A percentile compares a stretch with the other conserved stretches of the same genome.
Evolutionary conservation across 768 basidiomycete genomes (phyloP).

Genomic region (Boletus sp.): DNA sequence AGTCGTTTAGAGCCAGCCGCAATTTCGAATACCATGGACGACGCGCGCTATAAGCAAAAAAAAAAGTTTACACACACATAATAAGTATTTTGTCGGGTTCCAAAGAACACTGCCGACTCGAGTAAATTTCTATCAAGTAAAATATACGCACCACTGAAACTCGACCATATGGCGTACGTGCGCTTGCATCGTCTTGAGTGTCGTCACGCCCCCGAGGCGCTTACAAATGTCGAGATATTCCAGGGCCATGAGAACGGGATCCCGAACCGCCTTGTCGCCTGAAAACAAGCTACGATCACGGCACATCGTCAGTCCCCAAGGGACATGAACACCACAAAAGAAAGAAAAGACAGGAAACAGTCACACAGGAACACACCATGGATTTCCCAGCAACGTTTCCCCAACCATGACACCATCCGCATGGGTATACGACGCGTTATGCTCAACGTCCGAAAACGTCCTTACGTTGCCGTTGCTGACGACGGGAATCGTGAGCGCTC

Average conservation of each 20-base stretch:
- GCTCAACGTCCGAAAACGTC: constrained; percentile 49
- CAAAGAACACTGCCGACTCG: not conserved
- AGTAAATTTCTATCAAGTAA: not conserved
- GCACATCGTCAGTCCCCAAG: not conserved
- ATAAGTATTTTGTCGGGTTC: not conserved
- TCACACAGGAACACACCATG: constrained; percentile 48
- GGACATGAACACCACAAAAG: not conserved
- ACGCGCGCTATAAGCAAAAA: constrained; percentile 32
- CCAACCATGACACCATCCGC: constrained; percentile 82
- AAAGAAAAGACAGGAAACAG: not conserved
- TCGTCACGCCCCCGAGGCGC: constrained; percentile 46
- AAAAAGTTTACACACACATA: no score
- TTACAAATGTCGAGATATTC: constrained; percentile 68
- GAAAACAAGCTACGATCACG: constrained; percentile 50
- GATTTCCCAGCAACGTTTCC: constrained; percentile 71
- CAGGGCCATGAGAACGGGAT: constrained; percentile 62
- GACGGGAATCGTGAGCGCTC: constrained; percentile 50
- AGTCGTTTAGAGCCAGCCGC: constrained; percentile 41
- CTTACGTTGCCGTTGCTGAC: constrained; percentile 81
- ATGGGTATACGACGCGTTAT: constrained; percentile 52
- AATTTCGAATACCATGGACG: constrained; percentile 58
- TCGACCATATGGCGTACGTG: constrained; percentile 69
- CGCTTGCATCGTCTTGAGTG: constrained; percentile 49
- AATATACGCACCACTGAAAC: constrained; percentile 58
- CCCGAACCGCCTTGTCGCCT: constrained; percentile 43